Percentiles rank a stretch among this genome's conserved stretches.
These are phyloP conservation scores for Hordeum vulgare DNA, from an alignment of 176 grass and related monocot genomes.

Conservation along the genomic window MorexV3_pseudomolecules_assembly NC_058519.1:308892761-308893260, in stretches of 20 bases:
- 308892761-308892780: no score
- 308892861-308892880: no score
- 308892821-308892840: no score
- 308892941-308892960: background rate
- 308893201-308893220: background rate
- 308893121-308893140: background rate
- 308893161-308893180: background rate
- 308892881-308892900: background rate
- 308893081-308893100: background rate
- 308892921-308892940: background rate
- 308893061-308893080: background rate
- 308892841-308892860: no score
- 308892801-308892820: no score
- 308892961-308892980: background rate
- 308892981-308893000: background rate
- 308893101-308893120: background rate
- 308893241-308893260: background rate
- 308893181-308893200: background rate
- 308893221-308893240: background rate
- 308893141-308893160: background rate
- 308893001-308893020: background rate
- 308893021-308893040: background rate
- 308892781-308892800: no score
- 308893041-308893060: background rate
- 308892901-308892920: background rate